Conservation (phyloP, 257 asterid genomes). For the Apocynum venetum region DNA sequence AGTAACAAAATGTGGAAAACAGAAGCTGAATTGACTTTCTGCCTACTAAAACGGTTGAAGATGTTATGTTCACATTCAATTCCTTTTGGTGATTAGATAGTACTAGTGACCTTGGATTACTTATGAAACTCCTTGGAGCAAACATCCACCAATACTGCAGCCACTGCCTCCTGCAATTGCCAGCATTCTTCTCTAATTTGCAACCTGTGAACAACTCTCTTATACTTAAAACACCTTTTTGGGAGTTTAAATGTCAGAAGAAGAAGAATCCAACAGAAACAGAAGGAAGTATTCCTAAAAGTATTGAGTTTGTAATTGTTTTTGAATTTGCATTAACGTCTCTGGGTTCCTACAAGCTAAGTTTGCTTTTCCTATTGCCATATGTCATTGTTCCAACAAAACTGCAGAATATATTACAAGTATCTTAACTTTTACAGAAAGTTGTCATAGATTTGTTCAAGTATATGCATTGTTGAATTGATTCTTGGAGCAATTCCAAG, state of each 20-base stretch:
- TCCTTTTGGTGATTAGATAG: background rate
- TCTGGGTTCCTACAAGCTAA: background rate
- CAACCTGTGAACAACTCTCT: background rate
- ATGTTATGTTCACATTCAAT: background rate
- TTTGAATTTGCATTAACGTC: background rate
- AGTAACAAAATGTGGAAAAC: background rate
- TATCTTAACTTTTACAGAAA: background rate
- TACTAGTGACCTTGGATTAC: background rate
- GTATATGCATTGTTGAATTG: background rate
- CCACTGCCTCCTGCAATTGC: background rate
- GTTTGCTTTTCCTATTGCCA: background rate
- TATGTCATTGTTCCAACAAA: background rate
- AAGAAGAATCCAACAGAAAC: too few relatives aligned
- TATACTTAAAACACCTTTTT: too few relatives aligned
- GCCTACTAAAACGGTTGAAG: background rate
- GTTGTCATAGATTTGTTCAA: background rate
- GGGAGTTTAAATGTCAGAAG: too few relatives aligned
- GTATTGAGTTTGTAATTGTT: background rate
- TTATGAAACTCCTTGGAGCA: background rate
- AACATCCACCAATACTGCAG: background rate
- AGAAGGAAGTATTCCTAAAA: background rate
- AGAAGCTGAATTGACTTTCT: background rate
- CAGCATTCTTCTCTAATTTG: background rate
- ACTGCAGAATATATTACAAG: background rate
- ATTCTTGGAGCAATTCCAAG: background rate